Conservation (phyloP, 2,329 filamentous ascomycete genomes). For the Beauveria sp. region DNA sequence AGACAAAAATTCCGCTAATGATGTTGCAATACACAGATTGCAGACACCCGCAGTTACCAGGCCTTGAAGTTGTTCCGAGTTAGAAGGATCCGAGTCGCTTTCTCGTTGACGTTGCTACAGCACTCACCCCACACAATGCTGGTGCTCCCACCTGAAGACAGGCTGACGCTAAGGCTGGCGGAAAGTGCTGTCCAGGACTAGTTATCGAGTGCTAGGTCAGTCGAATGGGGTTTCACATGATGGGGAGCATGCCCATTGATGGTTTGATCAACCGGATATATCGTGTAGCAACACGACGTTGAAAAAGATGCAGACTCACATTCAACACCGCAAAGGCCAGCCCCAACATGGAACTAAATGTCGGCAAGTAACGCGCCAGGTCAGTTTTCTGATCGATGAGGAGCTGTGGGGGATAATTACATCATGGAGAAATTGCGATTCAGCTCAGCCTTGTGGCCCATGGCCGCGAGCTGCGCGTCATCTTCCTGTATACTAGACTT, state of each 20-base stretch:
- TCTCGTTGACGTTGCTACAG: too few species aligned
- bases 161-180: conserved; percentile 35
- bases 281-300: neutral
- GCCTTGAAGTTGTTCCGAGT: conserved; percentile 11
- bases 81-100: neutral
- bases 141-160: conserved; percentile 61
- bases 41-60: conserved; percentile 26
- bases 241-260: neutral
- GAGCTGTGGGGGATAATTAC: conserved; percentile 5
- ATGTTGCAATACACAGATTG: conserved; percentile 46
- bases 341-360: conserved; percentile 31
- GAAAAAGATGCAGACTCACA: conserved; percentile 13
- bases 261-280: neutral
- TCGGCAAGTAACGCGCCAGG: neutral
- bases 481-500: conserved; percentile 14
- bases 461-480: conserved; percentile 19
- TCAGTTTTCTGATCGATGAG: neutral
- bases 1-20: conserved; percentile 61
- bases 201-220: neutral
- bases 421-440: conserved; percentile 20
- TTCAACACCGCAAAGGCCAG: conserved; percentile 40
- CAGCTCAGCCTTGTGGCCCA: conserved; percentile 19
- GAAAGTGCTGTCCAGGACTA: conserved; percentile 38
- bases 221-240: neutral
- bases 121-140: conserved; percentile 60